Evolutionary conservation across 441 rosid species (phyloP), one percentile per base, ranked within the genome.

Genomic region (Flueggea neowawraea): DNA sequence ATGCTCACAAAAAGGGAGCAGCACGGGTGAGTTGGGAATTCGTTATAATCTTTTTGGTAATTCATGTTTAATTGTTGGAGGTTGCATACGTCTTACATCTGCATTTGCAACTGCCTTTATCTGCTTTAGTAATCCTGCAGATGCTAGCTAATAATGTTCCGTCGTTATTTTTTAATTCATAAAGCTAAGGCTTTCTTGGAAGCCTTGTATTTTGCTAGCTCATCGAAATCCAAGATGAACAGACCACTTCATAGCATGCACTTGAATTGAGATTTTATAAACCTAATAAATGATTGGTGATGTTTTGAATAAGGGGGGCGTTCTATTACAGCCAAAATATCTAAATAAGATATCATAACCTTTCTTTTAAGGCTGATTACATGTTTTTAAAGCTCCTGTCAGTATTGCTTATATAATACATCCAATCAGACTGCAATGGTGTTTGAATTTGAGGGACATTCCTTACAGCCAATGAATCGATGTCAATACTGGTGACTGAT

Each of bases 1-100:
- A 72, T 67, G 80, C 90, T 57, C 94, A 88, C 70, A 88, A 83
- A 62, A 88, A 76, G 63, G 98, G 88, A 55, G 79, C 97, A 22
- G 96, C 96, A 13, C 72, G 98, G 82, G 98, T 94, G 73, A 88
- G 90, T 71, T 58, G 17, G 57, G 51, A 53, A 48, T 70, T 63
- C 66, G 15, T 16, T 57, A 2, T 36, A 15, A 44, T 47, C 32
- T 68, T 58, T 52, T 10, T 49, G 16, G 17, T 45, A 61, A n/a
- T 54, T 10, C 12, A 7, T 57, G 10, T 52, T 12, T 10, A 16
- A 16, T 6, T 43, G 5, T 44, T 44, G 10, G 45, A 31, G 28
- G 53, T n/a, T 62, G 31, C 16, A 52, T 41, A 13, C 50, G 41
- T 36, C 7, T 47, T 55, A 28, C 54, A 57, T 62, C 39, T 62